These are phyloP conservation scores for Geosmithia flava DNA, from an alignment of 2,329 filamentous ascomycete genomes.

Conservation along the genomic window DNA sequence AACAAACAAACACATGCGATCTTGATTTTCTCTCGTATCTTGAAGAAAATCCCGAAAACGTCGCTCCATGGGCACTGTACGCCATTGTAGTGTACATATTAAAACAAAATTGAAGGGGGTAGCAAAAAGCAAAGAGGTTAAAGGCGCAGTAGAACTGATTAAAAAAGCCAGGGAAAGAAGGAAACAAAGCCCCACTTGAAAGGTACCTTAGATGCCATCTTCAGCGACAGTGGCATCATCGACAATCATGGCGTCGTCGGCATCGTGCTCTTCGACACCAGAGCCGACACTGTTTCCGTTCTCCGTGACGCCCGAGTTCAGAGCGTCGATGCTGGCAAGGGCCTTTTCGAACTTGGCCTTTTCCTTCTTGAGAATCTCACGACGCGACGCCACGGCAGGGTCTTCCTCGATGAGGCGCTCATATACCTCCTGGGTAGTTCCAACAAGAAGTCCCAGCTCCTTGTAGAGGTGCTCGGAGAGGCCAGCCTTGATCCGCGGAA, in stretches of 20 bases:
- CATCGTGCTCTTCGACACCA: not conserved
- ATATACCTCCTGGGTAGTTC: constrained; percentile 18
- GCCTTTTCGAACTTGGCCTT: constrained; percentile 33
- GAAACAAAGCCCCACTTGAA: not conserved
- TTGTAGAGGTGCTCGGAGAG: constrained; percentile 29
- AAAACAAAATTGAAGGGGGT: not conserved
- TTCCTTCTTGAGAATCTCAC: constrained; percentile 28
- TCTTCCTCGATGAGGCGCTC: constrained; percentile 36
- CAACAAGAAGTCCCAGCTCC: constrained; percentile 24
- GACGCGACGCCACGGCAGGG: constrained; percentile 22
- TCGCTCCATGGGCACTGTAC: too few species aligned
- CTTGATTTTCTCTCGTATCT: too few species aligned
- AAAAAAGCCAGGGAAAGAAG: not conserved
- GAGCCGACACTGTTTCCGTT: not conserved
- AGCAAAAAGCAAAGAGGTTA: not conserved
- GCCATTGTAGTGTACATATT: too few species aligned
- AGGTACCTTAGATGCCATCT: not conserved
- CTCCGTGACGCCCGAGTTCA: constrained; percentile 21
- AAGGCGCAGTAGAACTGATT: not conserved
- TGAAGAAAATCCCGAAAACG: too few species aligned
- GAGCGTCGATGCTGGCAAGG: constrained; percentile 28
- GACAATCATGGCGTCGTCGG: not conserved
- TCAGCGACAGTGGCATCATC: not conserved
- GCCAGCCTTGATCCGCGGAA: constrained; percentile 27
- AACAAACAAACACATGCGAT: too few species aligned